Conservation (phyloP, 257 asterid species). For the Echium plantagineum region DNA sequence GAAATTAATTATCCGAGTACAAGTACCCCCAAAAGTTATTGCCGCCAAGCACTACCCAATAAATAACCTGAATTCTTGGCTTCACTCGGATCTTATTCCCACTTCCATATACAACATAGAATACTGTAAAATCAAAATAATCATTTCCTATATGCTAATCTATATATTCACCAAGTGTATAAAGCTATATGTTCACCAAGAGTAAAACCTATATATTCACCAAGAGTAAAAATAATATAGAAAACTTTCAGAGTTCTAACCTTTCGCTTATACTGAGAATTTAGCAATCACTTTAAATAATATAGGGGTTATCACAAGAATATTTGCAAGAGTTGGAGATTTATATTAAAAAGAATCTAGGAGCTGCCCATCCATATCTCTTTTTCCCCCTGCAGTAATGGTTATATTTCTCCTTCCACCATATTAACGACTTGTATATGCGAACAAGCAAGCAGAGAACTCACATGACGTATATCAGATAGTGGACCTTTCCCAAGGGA, state of each 20-base stretch:
- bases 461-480: conserved; percentile 95
- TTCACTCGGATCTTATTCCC: not conserved
- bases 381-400: not conserved
- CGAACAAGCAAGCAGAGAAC: conserved; percentile 10
- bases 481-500: conserved; percentile 93
- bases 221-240: no score
- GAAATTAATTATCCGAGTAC: not conserved
- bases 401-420: not conserved
- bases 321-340: no score
- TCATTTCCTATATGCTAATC: not conserved
- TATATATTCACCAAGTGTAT: no score
- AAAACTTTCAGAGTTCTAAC: no score
- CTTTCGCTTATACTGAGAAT: no score
- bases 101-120: not conserved
- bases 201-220: no score
- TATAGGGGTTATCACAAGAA: no score
- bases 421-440: not conserved
- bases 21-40: not conserved
- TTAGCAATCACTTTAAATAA: no score
- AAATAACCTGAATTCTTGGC: no score
- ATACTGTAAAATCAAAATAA: not conserved
- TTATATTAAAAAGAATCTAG: no score
- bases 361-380: not conserved
- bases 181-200: no score
- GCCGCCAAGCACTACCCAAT: no score